Base-by-base conservation (phyloP, 495 filamentous ascomycete genomes). In the Amphirosellinia nigrospora region DNA sequence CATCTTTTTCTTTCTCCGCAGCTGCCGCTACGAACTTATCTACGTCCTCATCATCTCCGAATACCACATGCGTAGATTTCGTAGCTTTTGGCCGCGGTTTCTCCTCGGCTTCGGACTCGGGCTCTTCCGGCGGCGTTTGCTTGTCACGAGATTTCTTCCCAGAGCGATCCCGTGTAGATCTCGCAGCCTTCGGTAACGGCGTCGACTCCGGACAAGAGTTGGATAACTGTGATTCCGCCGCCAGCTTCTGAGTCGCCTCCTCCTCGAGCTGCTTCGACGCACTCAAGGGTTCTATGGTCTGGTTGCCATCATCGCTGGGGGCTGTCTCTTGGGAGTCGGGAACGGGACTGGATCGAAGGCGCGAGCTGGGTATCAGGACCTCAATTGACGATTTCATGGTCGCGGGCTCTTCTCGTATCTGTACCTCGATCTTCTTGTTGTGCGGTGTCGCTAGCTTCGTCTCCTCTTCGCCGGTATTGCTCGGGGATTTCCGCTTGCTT, bases 11-110 rank as follows among this genome's bases (percentile, higher is more conserved):
- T 21, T 66, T 65, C 30, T 66, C 62, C 39, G 69, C 64, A 16
- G 75, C 70, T 71, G 74, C 60, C 26, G 76, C 36, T 38, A 73
- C 63, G 72, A 81, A 55, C 39, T 79, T 72, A 77, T 77, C 74
- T 69, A 78, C 70, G 45, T 79, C 77, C 21, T 74, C 71, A 34
- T 77, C 73, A n/a, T 80, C 77, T 23, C 69, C 76, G 48, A 81
- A 81, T 1, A 77, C 73, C 28, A 76, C 65, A 36, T 77, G 77
- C 26, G 68, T 64, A 46, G 68, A 70, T 41, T 76, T 78, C 13
- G 60, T 61, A 21, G 72, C 66, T 26, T 70, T 76, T 7, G 75
- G 71, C 43, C 38, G 63, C 13, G 66, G 66, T 34, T 59, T 75
- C 32, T 59, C 56, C 10, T 74, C 68, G 11, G 60, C 50, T 6